phyloP scores from a whole-genome alignment of 257 asterid species.

The Penstemon newberryi region DNA sequence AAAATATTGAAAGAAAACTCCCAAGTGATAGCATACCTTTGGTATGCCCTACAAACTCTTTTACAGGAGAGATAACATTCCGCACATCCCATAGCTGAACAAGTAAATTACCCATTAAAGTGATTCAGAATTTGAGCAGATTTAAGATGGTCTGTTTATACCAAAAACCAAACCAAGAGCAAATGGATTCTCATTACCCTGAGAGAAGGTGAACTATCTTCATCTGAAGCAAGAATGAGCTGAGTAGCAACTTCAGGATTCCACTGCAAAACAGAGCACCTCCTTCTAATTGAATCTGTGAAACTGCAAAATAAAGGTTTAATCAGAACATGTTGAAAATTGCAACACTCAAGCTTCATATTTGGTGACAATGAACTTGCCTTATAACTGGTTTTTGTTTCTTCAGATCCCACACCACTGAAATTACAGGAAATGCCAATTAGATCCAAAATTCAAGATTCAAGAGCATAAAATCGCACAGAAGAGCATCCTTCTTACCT shows the following conservation, averaged over 20 bases:
- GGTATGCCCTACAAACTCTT: slow-evolving; percentile 92
- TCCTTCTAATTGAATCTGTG: slow-evolving; percentile 74
- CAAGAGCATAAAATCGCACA: slow-evolving; percentile 22
- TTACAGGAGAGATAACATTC: slow-evolving; percentile 79
- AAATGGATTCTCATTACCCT: slow-evolving; percentile 44
- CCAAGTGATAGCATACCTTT: slow-evolving; percentile 55
- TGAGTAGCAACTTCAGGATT: slow-evolving; percentile 91
- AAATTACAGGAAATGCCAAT: slow-evolving; percentile 17
- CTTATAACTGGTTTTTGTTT: slow-evolving; percentile 93
- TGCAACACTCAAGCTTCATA: slow-evolving; percentile 12
- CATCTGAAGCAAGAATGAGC: slow-evolving; percentile 96
- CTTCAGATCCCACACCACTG: slow-evolving; percentile 98
- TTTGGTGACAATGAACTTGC: slow-evolving; percentile 35
- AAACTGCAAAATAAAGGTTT: slow-evolving; percentile 54
- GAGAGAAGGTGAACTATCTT: slow-evolving; percentile 85
- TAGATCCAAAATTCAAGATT: slow-evolving; percentile 20
- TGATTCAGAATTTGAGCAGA: slow-evolving; percentile 15
- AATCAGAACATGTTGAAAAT: slow-evolving; percentile 21
- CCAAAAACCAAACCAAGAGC: slow-evolving; percentile 20
- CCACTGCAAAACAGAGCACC: slow-evolving; percentile 99
- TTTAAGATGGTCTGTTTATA: slow-evolving; percentile 5
- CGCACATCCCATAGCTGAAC: slow-evolving; percentile 98
- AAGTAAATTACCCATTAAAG: slow-evolving; percentile 31
- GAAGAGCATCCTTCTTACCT: slow-evolving; percentile 47
- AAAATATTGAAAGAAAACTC: slow-evolving; percentile 5